Percentiles rank a stretch among this genome's conserved stretches.
Conservation (phyloP, 441 rosid genomes). For the Geranium incanum region DNA sequence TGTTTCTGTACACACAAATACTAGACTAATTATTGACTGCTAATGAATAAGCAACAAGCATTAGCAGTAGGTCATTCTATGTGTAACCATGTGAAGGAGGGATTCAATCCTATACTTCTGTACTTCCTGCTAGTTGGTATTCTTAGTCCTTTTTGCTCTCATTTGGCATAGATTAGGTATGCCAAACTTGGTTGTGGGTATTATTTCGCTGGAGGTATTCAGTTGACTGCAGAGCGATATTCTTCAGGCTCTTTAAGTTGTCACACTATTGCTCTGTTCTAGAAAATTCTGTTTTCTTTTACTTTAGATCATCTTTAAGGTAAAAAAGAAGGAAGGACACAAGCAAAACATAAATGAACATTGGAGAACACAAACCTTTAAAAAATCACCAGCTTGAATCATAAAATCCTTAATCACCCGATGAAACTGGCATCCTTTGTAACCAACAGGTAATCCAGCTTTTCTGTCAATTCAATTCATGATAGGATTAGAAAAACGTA, state of each 20-base stretch:
- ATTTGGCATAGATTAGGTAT: not conserved
- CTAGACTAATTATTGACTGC: not conserved
- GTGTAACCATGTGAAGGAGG: not conserved
- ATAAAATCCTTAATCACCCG: slow-evolving; percentile 93
- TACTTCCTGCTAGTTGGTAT: not conserved
- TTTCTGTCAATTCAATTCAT: slow-evolving; percentile 44
- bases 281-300: too few relatives aligned
- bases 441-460: slow-evolving; percentile 83
- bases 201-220: not conserved
- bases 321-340: not conserved
- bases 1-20: not conserved
- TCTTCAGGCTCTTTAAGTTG: not conserved
- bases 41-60: not conserved
- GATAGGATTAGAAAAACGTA: not conserved
- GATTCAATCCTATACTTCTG: not conserved
- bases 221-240: not conserved
- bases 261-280: too few relatives aligned
- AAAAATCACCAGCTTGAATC: slow-evolving; percentile 93
- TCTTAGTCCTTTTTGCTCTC: not conserved
- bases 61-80: not conserved
- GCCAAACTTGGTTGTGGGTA: not conserved
- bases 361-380: slow-evolving; percentile 45
- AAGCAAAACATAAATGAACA: not conserved
- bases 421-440: slow-evolving; percentile 85
- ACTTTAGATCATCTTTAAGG: not conserved